Evolutionary conservation across 148 eudicot species (phyloP).

Genomic region (Cornus suecica): DNA sequence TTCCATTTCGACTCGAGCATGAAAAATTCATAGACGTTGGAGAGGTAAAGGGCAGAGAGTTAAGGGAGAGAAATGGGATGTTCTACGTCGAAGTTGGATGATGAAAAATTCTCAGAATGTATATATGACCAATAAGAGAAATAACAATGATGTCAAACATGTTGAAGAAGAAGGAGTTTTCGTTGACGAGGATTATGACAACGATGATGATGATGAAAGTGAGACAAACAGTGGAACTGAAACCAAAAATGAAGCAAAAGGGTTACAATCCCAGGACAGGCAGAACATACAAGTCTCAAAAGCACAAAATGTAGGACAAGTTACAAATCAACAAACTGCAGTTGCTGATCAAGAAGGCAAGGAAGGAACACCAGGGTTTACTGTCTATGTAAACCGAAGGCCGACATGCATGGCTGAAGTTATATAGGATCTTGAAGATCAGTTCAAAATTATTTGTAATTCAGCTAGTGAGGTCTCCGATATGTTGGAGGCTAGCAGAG

Average conservation of each 20-base stretch:
- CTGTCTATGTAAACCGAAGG: constrained; percentile 84
- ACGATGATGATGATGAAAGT: constrained; percentile 28
- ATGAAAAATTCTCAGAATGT: constrained; percentile 49
- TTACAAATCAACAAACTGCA: constrained; percentile 57
- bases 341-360: constrained; percentile 51
- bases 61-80: constrained; percentile 71
- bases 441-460: constrained; percentile 60
- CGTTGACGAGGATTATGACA: constrained; percentile 50
- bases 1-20: constrained; percentile 29
- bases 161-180: constrained; percentile 55
- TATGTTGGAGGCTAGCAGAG: constrained; percentile 68
- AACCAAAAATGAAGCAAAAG: constrained; percentile 37
- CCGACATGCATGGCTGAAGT: constrained; percentile 95
- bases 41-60: constrained; percentile 13
- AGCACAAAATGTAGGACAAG: constrained; percentile 45
- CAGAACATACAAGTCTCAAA: constrained; percentile 42
- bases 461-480: constrained; percentile 66
- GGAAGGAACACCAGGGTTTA: constrained; percentile 80
- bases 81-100: constrained; percentile 87
- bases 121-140: constrained; percentile 33
- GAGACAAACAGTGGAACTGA: constrained; percentile 52
- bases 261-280: constrained; percentile 28
- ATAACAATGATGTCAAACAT: constrained; percentile 17
- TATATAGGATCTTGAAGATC: constrained; percentile 84
- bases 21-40: constrained; percentile 21